A percentile compares a stretch with the other conserved stretches of the same genome.
phyloP scores from a whole-genome alignment of 1,284 basidiomycete species.

The Pascua guehoae region DNA sequence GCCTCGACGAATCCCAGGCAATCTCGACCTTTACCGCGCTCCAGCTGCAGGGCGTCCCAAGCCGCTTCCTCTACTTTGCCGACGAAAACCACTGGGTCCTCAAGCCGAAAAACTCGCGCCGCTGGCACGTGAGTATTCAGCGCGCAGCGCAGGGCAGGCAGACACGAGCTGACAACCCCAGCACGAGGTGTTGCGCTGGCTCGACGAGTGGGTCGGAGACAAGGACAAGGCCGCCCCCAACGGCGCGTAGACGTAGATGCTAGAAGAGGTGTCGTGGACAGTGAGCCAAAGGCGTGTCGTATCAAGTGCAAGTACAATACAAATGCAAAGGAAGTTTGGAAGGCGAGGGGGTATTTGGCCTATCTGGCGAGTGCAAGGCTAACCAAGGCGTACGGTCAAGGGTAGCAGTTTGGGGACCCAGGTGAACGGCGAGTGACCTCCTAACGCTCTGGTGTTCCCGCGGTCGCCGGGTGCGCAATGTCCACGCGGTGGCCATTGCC shows the following conservation, averaged over 20 bases:
- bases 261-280: background rate
- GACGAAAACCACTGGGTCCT: constrained; percentile 87
- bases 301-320: too few relatives aligned
- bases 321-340: too few relatives aligned
- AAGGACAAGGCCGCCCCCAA: constrained; percentile 9
- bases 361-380: too few relatives aligned
- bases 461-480: too few relatives aligned
- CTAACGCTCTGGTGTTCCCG: too few relatives aligned
- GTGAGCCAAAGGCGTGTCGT: background rate
- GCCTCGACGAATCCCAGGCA: constrained; percentile 75
- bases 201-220: constrained; percentile 67
- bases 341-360: too few relatives aligned
- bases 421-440: too few relatives aligned
- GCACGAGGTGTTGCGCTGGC: constrained; percentile 82
- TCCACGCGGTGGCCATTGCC: too few relatives aligned
- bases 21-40: constrained; percentile 56
- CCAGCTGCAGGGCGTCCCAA: constrained; percentile 61
- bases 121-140: constrained; percentile 46
- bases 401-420: too few relatives aligned
- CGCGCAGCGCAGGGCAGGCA: too few relatives aligned
- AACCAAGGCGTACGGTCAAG: too few relatives aligned
- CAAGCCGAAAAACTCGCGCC: constrained; percentile 54
- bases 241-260: background rate
- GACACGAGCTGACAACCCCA: too few relatives aligned
- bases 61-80: constrained; percentile 81